Evolutionary conservation across 2,329 filamentous ascomycete genomes (phyloP).

Genomic region (Myriosclerotinia scirpicola): DNA sequence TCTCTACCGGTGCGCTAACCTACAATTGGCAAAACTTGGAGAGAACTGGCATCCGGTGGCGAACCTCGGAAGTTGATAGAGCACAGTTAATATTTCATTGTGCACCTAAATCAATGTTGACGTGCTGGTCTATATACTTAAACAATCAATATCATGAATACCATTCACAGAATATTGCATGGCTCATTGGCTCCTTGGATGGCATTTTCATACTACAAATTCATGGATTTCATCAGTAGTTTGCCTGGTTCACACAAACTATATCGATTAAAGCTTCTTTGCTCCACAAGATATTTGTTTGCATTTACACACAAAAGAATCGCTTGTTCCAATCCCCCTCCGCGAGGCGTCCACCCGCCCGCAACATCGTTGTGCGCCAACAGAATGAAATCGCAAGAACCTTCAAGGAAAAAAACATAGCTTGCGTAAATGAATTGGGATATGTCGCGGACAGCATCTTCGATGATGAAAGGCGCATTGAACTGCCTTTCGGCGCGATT

Average conservation of each 20-base stretch:
- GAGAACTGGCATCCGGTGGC: background rate
- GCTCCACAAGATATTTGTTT: background rate
- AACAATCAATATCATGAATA: background rate
- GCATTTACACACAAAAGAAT: background rate
- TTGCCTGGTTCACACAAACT: background rate
- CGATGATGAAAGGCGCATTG: slow-evolving; percentile 8
- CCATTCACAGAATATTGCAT: background rate
- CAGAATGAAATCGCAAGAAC: slow-evolving; percentile 13
- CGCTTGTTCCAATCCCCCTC: background rate
- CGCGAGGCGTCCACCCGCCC: slow-evolving; percentile 11
- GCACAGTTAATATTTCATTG: background rate
- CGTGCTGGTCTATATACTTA: background rate
- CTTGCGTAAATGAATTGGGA: background rate
- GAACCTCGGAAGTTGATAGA: no score
- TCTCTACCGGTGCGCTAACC: background rate
- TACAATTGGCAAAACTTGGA: background rate
- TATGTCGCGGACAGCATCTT: slow-evolving; percentile 1
- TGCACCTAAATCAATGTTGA: background rate
- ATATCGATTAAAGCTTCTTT: background rate
- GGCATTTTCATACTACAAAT: background rate
- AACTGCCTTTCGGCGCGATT: slow-evolving; percentile 12
- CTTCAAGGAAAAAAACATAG: slow-evolving; percentile 3
- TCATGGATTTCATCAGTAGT: background rate
- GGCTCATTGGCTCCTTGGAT: background rate
- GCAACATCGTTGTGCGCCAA: background rate